Percentiles rank a stretch among this genome's conserved stretches.
Evolutionary conservation across 495 filamentous ascomycete species (phyloP).

Genomic region (Penicillium longicatenatum): DNA sequence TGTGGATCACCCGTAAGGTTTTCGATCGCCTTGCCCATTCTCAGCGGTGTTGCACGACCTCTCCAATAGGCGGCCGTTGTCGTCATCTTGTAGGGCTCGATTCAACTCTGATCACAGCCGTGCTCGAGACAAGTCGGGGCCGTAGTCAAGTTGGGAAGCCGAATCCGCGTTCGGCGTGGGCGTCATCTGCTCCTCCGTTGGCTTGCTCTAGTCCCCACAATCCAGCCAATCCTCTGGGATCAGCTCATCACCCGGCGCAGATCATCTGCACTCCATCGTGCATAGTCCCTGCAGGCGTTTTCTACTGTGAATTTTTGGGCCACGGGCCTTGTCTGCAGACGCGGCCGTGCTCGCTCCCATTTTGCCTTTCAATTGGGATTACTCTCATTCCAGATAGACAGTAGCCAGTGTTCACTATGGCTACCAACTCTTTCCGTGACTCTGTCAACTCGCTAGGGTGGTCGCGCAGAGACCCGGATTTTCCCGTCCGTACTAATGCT

Average conservation of each 20-base stretch:
- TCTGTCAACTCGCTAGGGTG: conserved; percentile 94
- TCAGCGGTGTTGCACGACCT: conserved; percentile 2
- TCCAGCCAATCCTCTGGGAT: conserved; percentile 28
- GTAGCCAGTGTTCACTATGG: conserved; percentile 57
- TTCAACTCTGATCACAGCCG: conserved; percentile 14
- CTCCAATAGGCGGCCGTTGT: background rate
- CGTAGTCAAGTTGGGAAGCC: conserved; percentile 30
- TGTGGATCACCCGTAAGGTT: conserved; percentile 23
- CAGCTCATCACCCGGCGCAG: conserved; percentile 37
- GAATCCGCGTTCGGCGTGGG: conserved; percentile 33
- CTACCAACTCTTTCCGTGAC: conserved; percentile 85
- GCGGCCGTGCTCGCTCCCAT: conserved; percentile 21
- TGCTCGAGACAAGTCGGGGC: conserved; percentile 18
- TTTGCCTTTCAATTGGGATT: conserved; percentile 20
- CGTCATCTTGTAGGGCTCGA: conserved; percentile 13
- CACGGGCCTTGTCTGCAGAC: conserved; percentile 30
- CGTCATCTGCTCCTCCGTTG: conserved; percentile 43
- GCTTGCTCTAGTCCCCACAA: conserved; percentile 32
- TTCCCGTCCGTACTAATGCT: conserved; percentile 78
- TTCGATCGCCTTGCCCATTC: conserved; percentile 18
- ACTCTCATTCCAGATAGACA: conserved; percentile 2
- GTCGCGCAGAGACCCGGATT: conserved; percentile 81
- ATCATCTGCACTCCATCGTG: conserved; percentile 61
- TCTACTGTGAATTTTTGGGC: conserved; percentile 20
- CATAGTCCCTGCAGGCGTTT: conserved; percentile 49